Conservation (phyloP, 148 eudicot genomes). For the Rhododendron molle region DNA sequence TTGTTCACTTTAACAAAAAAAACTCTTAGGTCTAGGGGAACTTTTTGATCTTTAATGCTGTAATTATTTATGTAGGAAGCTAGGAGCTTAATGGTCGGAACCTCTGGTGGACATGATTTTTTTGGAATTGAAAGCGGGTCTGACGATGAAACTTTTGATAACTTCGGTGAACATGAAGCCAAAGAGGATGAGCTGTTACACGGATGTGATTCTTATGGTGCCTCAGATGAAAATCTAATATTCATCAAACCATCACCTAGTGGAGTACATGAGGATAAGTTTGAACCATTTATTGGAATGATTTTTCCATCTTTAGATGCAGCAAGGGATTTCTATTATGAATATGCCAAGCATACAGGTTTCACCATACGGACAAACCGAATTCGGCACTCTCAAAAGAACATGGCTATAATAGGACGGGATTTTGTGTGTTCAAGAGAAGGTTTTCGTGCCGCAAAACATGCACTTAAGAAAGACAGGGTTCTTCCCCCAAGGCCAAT, state of each 20-base stretch:
- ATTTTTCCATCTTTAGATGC: constrained; percentile 4
- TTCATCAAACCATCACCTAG: not conserved
- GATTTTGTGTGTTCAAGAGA: constrained; percentile 5
- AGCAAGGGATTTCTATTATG: constrained; percentile 8
- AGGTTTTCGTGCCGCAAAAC: constrained; percentile 11
- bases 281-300: not conserved
- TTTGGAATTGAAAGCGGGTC: not conserved
- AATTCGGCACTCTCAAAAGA: constrained; percentile 6
- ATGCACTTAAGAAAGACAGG: constrained; percentile 2
- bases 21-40: not conserved
- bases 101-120: not conserved
- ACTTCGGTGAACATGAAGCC: constrained; percentile 4
- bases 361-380: constrained; percentile 7
- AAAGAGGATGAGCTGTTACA: constrained; percentile 6
- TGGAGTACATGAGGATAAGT: not conserved
- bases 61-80: constrained; percentile 1
- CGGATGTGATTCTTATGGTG: not conserved
- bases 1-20: not conserved
- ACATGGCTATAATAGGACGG: constrained; percentile 6
- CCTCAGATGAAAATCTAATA: not conserved
- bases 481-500: constrained; percentile 4
- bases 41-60: not conserved
- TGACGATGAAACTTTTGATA: not conserved
- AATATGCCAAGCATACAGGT: constrained; percentile 7
- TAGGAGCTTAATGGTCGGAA: not conserved